Evolutionary conservation across 345 rosid genomes (phyloP), one percentile per base, ranked within the genome.

Genomic region (Lagerstroemia speciosa): DNA sequence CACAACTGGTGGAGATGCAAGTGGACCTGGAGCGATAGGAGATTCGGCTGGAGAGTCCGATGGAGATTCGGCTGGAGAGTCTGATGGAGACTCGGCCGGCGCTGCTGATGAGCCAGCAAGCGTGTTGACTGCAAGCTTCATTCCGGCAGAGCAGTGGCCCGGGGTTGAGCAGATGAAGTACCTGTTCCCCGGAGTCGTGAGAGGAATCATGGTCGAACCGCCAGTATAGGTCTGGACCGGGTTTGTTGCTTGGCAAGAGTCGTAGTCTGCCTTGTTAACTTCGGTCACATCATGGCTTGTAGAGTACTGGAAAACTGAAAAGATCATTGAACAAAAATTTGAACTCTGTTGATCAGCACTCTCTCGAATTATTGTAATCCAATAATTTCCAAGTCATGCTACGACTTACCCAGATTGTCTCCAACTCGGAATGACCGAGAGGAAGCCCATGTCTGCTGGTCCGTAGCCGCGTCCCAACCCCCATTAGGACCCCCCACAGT

Each of bases 81-180:
- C 62, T 10, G 20, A 24, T 20, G 66, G 40, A 36, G 70, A 43
- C 20, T 8, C 64, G 1, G 68, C 32, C 34, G 76, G 46, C 32
- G 69, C 32, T 6, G 62, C 40, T 29, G 68, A 64, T 12, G 77
- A 19, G 29, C 65, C 55, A 0, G 20, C 53, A 26, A 74, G 48
- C 16, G 69, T 64, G 65, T 68, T 52, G 12, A 74, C 43, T 33
- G 69, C 69, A 53, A 74, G 65, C 68, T 74, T 74, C 77, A 74
- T 74, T 19, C 77, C 77, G 11, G 64, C 69, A 1, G 68, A 46
- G 72, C 77, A 74, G 20, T 74, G 77, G 69, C 72, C 69, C 16
- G 68, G 58, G 24, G 55, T 64, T 22, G 69, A 38, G 40, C 77
- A 74, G 41, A 74, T 64, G 72, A 74, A 74, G 69, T 74, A 74